Evolutionary conservation across 2,329 filamentous ascomycete genomes (phyloP).

Genomic region (Apiospora malaysiana): DNA sequence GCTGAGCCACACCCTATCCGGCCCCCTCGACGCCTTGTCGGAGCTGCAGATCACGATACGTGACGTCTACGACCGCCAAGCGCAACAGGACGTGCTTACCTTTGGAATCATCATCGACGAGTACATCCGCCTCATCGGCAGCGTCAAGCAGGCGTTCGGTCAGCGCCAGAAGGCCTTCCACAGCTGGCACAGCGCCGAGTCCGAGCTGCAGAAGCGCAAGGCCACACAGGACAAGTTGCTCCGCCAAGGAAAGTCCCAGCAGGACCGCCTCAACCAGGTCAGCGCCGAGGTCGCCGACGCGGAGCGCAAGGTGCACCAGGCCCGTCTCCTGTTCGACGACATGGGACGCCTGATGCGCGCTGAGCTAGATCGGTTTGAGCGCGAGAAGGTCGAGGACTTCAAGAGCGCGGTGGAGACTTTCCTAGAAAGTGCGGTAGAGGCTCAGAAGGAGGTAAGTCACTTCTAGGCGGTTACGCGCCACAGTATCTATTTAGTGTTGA

Average conservation of each 20-base stretch:
- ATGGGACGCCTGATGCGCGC: conserved; percentile 93
- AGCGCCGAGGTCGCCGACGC: conserved; percentile 93
- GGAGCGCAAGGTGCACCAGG: conserved; percentile 90
- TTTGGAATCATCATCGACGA: conserved; percentile 98
- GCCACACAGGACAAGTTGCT: conserved; percentile 91
- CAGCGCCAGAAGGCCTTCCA: conserved; percentile 97
- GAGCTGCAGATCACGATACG: conserved; percentile 93
- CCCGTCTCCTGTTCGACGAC: conserved; percentile 89
- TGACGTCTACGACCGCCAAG: conserved; percentile 95
- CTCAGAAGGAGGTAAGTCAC: conserved; percentile 95
- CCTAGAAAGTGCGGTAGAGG: conserved; percentile 94
- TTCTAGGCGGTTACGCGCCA: conserved; percentile 25
- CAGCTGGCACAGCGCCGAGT: conserved; percentile 89
- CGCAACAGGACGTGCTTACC: conserved; percentile 94
- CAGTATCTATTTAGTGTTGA: conserved; percentile 26
- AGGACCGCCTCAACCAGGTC: conserved; percentile 92
- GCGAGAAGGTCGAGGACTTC: conserved; percentile 98
- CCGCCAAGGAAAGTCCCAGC: conserved; percentile 91
- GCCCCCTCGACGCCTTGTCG: conserved; percentile 87
- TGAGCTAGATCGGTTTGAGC: conserved; percentile 92
- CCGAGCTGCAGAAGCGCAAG: conserved; percentile 89
- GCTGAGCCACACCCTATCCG: conserved; percentile 85
- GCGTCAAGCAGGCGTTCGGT: conserved; percentile 89
- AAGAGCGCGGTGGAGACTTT: conserved; percentile 98
- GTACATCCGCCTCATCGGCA: conserved; percentile 94